Evolutionary conservation across 1,284 basidiomycete genomes (phyloP), one percentile per base, ranked within the genome.

Genomic region (Tetrapyrgos nigripes): DNA sequence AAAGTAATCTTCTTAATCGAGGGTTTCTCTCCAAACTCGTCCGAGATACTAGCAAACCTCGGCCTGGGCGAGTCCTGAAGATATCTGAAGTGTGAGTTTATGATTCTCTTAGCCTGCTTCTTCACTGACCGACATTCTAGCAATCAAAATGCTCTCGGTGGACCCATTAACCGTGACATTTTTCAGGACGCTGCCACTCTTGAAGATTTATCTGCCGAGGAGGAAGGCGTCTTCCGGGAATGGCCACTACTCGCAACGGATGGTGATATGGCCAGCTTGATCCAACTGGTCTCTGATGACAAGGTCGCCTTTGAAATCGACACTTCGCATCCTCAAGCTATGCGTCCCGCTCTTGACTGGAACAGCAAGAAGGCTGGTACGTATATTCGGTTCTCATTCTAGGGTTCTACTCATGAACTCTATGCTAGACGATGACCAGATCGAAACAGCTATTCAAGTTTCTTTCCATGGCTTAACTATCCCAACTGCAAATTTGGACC

Each of bases 341-440:
- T 82, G 24, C 82, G 88, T 9, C 66, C 75, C 13, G 73, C 70
- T 13, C 74, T 93, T 28, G 89, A 93, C 67, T 90, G 89, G 86
- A 91, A 93, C 64, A 93, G 92, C 73, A 92, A 92, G 78, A 92
- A 89, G 79, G 88, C 91, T 64, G 89, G 92, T 88, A 57, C 62
- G 79, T 73, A 17, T 11, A n/a, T 52, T 17, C 19, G 28, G 14
- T 28, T 46, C 4, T 55, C 28, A 23, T 46, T 28, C 53, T 33
- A 14, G 52, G 48, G 33, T 46, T 28, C 14, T 27, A 27, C 43
- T 46, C 57, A n/a, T 57, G 48, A 50, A 44, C 19, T 4, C 17
- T 31, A 53, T 35, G 43, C n/a, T 60, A 93, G 92, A 91, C 66
- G 91, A 93, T 66, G 88, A 92, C 70, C 83, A 93, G 62, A 87